Conservation (phyloP, 2,329 filamentous ascomycete species). For the Xylariomycetidae sp. region DNA sequence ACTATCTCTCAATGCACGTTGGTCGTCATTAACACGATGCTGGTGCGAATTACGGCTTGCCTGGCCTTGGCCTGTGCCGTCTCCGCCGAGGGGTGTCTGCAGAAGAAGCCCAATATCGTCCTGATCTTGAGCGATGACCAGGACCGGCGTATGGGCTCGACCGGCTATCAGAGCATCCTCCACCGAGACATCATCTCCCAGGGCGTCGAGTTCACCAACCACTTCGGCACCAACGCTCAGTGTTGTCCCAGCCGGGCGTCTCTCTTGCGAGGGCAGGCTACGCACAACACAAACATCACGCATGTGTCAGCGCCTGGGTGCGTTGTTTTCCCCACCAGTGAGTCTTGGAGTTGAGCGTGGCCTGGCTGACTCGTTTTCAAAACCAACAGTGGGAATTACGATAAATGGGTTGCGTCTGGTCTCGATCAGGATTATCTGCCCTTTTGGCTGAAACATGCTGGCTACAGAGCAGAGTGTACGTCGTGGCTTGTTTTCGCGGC, state of each 20-base stretch:
- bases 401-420: constrained; percentile 10
- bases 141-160: constrained; percentile 14
- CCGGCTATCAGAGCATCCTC: constrained; percentile 10
- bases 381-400: constrained; percentile 13
- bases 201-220: constrained; percentile 20
- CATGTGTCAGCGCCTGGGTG: constrained; percentile 9
- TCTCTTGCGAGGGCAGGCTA: constrained; percentile 18
- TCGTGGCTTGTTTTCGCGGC: background rate
- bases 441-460: constrained; percentile 11
- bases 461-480: constrained; percentile 12
- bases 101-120: constrained; percentile 16
- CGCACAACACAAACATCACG: constrained; percentile 24
- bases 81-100: too few species aligned
- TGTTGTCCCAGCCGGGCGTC: constrained; percentile 24
- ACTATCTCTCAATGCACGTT: too few species aligned
- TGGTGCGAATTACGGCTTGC: too few species aligned
- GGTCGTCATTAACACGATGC: too few species aligned
- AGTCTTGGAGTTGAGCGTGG: background rate
- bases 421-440: constrained; percentile 12
- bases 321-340: background rate
- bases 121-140: constrained; percentile 25
- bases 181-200: constrained; percentile 17
- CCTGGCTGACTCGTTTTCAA: background rate
- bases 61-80: too few species aligned
- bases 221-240: constrained; percentile 23